Evolutionary conservation across 2,329 filamentous ascomycete genomes (phyloP).

Genomic region (Colletotrichum cereale): DNA sequence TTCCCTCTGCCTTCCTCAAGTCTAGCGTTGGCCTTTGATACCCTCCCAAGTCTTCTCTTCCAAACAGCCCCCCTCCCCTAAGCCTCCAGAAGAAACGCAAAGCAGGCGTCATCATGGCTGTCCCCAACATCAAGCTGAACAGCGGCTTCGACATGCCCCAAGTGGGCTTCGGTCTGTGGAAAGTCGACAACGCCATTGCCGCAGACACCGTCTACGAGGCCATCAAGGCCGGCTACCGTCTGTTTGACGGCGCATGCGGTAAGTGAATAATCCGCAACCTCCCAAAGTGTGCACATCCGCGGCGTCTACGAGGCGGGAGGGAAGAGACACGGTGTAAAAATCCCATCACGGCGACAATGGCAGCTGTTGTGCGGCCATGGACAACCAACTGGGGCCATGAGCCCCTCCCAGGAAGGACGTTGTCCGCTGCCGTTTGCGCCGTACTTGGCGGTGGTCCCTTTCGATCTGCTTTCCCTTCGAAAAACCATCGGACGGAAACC

Average conservation of each 20-base stretch:
- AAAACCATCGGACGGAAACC: conserved; percentile 15
- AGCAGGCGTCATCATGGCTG: conserved; percentile 40
- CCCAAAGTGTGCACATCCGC: not conserved
- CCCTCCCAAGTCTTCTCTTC: conserved; percentile 6
- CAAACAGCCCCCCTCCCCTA: not conserved
- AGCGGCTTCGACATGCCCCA: conserved; percentile 79
- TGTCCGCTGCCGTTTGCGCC: not conserved
- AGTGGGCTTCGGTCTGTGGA: conserved; percentile 86
- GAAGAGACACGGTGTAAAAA: not conserved
- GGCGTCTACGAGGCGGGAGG: not conserved
- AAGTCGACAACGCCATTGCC: conserved; percentile 79
- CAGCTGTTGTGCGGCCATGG: not conserved
- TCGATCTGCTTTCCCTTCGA: conserved; percentile 11
- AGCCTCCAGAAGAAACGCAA: conserved; percentile 15
- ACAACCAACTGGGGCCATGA: not conserved
- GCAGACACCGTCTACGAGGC: conserved; percentile 84
- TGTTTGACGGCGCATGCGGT: conserved; percentile 72
- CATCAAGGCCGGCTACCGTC: conserved; percentile 72
- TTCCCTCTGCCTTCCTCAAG: conserved; percentile 17
- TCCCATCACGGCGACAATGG: not conserved
- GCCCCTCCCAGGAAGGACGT: not conserved
- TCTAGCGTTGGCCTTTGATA: conserved; percentile 20
- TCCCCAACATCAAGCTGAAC: conserved; percentile 71
- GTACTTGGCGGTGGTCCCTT: conserved; percentile 10
- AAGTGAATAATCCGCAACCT: conserved; percentile 48